Evolutionary conservation across 805 yeast genomes (phyloP).

Genomic region (Ogataea haglerorum): DNA sequence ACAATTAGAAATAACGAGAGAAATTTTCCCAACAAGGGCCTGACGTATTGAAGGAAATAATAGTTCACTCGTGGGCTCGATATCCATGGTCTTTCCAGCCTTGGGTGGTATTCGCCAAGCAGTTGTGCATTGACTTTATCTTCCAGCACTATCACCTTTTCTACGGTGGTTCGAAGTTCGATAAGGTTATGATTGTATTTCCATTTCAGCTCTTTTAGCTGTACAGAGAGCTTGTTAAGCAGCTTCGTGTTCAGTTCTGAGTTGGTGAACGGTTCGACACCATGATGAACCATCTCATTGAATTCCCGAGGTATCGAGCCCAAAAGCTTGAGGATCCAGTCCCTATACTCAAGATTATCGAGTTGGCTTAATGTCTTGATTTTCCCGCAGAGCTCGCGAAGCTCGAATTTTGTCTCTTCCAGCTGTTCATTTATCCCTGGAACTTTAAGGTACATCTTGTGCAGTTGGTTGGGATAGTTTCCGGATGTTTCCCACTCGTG

Average conservation of each 20-base stretch:
- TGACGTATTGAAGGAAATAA: slow-evolving; percentile 38
- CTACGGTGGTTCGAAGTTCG: slow-evolving; percentile 51
- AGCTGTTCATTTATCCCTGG: slow-evolving; percentile 56
- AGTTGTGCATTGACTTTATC: slow-evolving; percentile 49
- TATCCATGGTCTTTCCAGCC: slow-evolving; percentile 21
- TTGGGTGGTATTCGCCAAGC: slow-evolving; percentile 30
- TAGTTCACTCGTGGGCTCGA: slow-evolving; percentile 42
- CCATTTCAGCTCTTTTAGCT: slow-evolving; percentile 50
- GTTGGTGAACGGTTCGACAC: slow-evolving; percentile 24
- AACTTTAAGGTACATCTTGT: slow-evolving; percentile 45
- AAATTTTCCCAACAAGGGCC: slow-evolving; percentile 45
- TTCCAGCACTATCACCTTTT: slow-evolving; percentile 50
- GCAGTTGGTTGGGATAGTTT: slow-evolving; percentile 29
- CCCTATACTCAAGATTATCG: slow-evolving; percentile 47
- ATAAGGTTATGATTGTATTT: slow-evolving; percentile 52
- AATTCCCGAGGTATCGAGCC: slow-evolving; percentile 40
- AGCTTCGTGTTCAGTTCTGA: slow-evolving; percentile 39
- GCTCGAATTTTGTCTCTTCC: slow-evolving; percentile 59
- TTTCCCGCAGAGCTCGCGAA: slow-evolving; percentile 60
- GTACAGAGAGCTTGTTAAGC: slow-evolving; percentile 49
- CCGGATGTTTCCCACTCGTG: slow-evolving; percentile 24
- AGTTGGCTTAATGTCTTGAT: slow-evolving; percentile 49
- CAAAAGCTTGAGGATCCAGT: slow-evolving; percentile 63
- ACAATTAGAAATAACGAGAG: slow-evolving; percentile 40
- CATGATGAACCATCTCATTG: slow-evolving; percentile 22